Evolutionary conservation across 1,284 basidiomycete species (phyloP), one percentile per base, ranked within the genome.

Genomic region (Apiotrichum sp.): DNA sequence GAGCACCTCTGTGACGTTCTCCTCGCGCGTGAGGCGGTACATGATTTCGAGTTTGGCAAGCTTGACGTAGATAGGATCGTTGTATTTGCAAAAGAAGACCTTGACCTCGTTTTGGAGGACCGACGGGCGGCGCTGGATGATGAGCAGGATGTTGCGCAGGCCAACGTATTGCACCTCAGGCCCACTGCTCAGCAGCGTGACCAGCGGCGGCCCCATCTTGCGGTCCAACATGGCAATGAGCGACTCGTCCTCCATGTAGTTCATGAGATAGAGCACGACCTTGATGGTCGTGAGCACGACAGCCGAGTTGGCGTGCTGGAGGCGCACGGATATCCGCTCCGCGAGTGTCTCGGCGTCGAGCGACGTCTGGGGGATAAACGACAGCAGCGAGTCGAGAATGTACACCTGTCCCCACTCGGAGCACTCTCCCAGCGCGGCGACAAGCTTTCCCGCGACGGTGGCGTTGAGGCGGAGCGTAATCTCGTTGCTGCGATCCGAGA

Each of bases 61-160:
- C 78, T 98, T 98, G 76, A 98, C 93, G 71, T 98, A 99, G 38
- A 93, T 80, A 2, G 96, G 95, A 70, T 98, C 96, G 74, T 98
- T 98, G 80, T 99, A 98, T 76, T 98, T 98, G 86, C 96, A 98
- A 80, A 98, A 98, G 77, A 98, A 98, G 31, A 98, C 93, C 56
- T 93, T 86, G 86, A 98, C 93, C 77, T 98, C 95, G 76, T 89
- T 93, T 33, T 87, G 84, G 6, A 98, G 82, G 55, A 97, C 82
- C 57, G 93, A 88, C 0, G 90, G 80, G 3, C 91, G 85, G 66
- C 93, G 92, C 76, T 98, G 96, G 22, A 98, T 83, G 49, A 98
- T 83, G 48, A 98, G 83, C 68, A 97, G 95, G 80, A 98, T 93
- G 72, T 98, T 98, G 34, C 95, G 84, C 53, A 98, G 80, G 1